Evolutionary conservation across 225 moss, liverwort and hornwort genomes (phyloP), one percentile per base, ranked within the genome.

Genomic region (Physcomitrellopsis africana): DNA sequence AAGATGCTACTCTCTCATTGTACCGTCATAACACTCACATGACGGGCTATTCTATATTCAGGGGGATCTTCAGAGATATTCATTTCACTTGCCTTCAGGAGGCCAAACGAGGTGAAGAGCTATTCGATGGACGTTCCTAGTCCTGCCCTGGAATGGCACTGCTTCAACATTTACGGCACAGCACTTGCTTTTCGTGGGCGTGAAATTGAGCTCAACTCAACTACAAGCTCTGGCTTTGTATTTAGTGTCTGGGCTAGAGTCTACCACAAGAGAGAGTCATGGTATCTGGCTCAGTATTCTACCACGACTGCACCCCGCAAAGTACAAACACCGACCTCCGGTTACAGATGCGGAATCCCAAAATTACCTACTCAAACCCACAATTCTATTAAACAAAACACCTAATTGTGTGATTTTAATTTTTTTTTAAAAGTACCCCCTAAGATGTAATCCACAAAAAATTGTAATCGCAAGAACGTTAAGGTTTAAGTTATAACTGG

Each of bases 71-170:
- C 64, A 64, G 56, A 54, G 51, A 67, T 43, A 80, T 80, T 84
- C 84, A 84, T 84, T 80, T 69, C 77, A 45, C 73, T 77, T 73
- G 80, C 84, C 73, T 80, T 73, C 76, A 68, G 76, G 83, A 83
- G 51, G 24, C 63, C 76, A 68, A 80, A 57, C 57, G 72, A 76
- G 77, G 65, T 69, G 65, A 74, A 64, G 43, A 53, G 70, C 58
- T 71, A 79, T 62, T 67, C 56, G 67, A 79, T 69, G 56, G 76
- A 5, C 41, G 57, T 68, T 57, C 72, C 58, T 69, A 73, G 73
- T 80, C 78, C 66, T 72, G 57, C 55, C 45, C 54, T 64, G 3
- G 49, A 14, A 49, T 15, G 49, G 7, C 11, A 49, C 49, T 11
- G 49, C 10, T 15, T 49, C 49, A 49, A 11, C n/a, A 56, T 57